A percentile compares a stretch with the other conserved stretches of the same genome.
Conservation (phyloP, 345 rosid species). For the Tarenaya hassleriana region DNA sequence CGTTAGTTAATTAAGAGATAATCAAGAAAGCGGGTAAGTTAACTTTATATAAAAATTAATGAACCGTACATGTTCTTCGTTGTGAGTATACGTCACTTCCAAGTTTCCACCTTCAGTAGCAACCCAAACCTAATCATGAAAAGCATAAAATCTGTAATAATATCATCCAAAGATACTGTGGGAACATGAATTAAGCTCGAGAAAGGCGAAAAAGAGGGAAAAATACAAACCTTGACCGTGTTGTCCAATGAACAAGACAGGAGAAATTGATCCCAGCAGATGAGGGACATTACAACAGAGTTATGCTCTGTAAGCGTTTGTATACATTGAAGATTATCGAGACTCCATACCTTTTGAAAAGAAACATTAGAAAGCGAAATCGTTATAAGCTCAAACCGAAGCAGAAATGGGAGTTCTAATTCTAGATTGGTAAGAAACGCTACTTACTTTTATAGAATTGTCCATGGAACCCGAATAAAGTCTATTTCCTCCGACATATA, state of each 20-base stretch:
- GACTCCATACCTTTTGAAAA: slow-evolving; percentile 66
- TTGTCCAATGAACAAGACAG: slow-evolving; percentile 89
- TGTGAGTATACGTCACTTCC: slow-evolving; percentile 90
- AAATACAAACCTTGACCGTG: slow-evolving; percentile 61
- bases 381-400: slow-evolving; percentile 13
- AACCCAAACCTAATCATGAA: slow-evolving; percentile 71
- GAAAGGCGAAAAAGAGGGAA: slow-evolving; percentile 4
- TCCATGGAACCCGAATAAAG: slow-evolving; percentile 98
- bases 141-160: too few species aligned
- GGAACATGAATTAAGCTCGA: neutral
- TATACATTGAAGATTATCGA: slow-evolving; percentile 82
- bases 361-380: slow-evolving; percentile 7
- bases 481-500: slow-evolving; percentile 86
- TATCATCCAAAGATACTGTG: too few species aligned
- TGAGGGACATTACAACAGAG: slow-evolving; percentile 91
- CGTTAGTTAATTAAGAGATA: slow-evolving; percentile 8
- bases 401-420: neutral
- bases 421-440: neutral
- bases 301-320: slow-evolving; percentile 75
- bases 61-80: slow-evolving; percentile 69
- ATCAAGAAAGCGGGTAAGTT: neutral
- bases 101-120: slow-evolving; percentile 84
- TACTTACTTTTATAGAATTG: slow-evolving; percentile 63
- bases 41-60: neutral
- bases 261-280: slow-evolving; percentile 99